phyloP scores from a whole-genome alignment of 2,329 filamentous ascomycete genomes.

The Cercospora zeae-maydis region DNA sequence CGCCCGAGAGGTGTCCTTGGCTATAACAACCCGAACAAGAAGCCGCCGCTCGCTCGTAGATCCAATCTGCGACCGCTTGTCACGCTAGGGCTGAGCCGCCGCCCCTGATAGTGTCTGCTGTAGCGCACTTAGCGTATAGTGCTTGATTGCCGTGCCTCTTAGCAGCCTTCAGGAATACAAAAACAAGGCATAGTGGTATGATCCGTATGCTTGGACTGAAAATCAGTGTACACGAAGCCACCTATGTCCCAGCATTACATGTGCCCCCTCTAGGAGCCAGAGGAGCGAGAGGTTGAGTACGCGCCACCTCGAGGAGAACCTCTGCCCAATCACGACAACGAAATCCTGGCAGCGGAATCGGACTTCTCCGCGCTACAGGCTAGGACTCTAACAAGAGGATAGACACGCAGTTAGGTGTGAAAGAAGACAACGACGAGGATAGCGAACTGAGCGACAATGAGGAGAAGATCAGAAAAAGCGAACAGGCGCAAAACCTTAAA shows the following conservation, averaged over 20 bases:
- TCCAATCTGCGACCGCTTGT: background rate
- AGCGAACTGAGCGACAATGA: slow-evolving; percentile 63
- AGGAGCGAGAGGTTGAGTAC: slow-evolving; percentile 80
- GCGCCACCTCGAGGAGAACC: slow-evolving; percentile 68
- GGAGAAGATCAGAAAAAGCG: slow-evolving; percentile 42
- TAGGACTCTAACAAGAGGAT: slow-evolving; percentile 51
- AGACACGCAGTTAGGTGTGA: slow-evolving; percentile 43
- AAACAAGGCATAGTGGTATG: background rate
- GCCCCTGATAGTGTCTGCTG: background rate
- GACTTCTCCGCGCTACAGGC: slow-evolving; percentile 44
- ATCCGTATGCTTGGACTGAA: slow-evolving; percentile 26
- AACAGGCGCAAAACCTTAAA: slow-evolving; percentile 17
- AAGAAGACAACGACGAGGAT: slow-evolving; percentile 60
- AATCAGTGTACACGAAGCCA: slow-evolving; percentile 60
- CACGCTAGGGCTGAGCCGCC: background rate
- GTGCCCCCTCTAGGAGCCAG: slow-evolving; percentile 26
- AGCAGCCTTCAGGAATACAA: background rate
- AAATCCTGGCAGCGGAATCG: slow-evolving; percentile 27
- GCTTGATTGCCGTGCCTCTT: background rate
- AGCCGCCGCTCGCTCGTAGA: background rate
- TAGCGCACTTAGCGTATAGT: background rate
- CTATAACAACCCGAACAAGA: background rate
- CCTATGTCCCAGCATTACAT: slow-evolving; percentile 13
- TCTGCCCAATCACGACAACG: slow-evolving; percentile 34
- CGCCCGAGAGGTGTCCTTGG: background rate